Conservation (phyloP, 2,329 filamentous ascomycete species). For the Dissoconium aciculare region DNA sequence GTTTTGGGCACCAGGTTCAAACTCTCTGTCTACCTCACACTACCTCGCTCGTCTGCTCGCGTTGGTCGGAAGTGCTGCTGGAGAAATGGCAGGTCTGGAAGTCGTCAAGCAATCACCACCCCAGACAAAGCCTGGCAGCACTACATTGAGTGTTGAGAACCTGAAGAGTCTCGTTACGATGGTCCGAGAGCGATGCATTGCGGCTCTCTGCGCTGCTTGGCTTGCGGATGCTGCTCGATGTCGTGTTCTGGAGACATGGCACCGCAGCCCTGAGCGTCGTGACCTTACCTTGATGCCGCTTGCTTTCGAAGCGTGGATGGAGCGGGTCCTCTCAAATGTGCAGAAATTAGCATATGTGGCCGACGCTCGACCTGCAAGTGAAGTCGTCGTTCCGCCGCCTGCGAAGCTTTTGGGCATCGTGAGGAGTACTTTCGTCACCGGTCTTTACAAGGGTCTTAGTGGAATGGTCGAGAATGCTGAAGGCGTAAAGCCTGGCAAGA, state of each 20-base stretch:
- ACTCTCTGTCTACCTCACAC: constrained; percentile 80
- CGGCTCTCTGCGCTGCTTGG: constrained; percentile 80
- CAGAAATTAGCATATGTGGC: constrained; percentile 92
- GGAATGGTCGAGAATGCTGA: constrained; percentile 89
- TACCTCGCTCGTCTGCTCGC: constrained; percentile 72
- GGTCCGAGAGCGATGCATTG: constrained; percentile 71
- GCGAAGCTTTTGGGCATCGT: constrained; percentile 83
- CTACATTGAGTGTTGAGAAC: constrained; percentile 46
- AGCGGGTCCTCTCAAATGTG: constrained; percentile 65
- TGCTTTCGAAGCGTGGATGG: constrained; percentile 74
- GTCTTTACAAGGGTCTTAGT: constrained; percentile 81
- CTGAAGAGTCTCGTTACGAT: constrained; percentile 61
- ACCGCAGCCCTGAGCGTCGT: constrained; percentile 60
- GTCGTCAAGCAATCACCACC: constrained; percentile 42
- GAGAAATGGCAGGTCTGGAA: constrained; percentile 64
- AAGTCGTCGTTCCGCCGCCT: constrained; percentile 74
- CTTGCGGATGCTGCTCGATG: constrained; percentile 85
- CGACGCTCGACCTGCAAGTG: constrained; percentile 50
- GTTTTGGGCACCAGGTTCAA: constrained; percentile 90
- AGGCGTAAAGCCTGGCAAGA: background rate
- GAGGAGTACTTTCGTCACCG: constrained; percentile 79
- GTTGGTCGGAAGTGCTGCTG: constrained; percentile 71
- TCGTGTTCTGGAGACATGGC: constrained; percentile 89
- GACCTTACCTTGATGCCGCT: constrained; percentile 86
- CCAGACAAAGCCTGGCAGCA: constrained; percentile 5